phyloP scores from a whole-genome alignment of 495 filamentous ascomycete species.

The Xylaria bambusicola region DNA sequence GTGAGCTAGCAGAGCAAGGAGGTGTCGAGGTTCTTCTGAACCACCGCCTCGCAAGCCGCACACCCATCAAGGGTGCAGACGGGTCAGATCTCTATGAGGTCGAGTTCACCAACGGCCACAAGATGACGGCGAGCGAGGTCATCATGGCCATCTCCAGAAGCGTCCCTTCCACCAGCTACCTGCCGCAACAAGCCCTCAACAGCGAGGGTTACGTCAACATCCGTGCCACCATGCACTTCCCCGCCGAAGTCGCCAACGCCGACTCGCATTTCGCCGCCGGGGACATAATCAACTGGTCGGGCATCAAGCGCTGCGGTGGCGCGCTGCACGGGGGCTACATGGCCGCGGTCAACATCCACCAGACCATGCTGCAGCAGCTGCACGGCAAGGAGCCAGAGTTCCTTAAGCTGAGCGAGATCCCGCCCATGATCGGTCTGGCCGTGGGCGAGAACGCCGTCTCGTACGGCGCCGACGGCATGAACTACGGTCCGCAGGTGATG shows the following conservation, averaged over 20 bases:
- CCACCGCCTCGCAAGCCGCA: slow-evolving; percentile 45
- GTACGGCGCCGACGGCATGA: slow-evolving; percentile 56
- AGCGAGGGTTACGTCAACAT: slow-evolving; percentile 61
- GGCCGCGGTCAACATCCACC: slow-evolving; percentile 62
- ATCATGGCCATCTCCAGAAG: slow-evolving; percentile 61
- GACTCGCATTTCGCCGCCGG: slow-evolving; percentile 60
- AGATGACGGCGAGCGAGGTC: slow-evolving; percentile 56
- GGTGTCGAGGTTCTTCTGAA: slow-evolving; percentile 60
- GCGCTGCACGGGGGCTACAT: slow-evolving; percentile 68
- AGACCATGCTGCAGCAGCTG: slow-evolving; percentile 50
- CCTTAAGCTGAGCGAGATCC: slow-evolving; percentile 50
- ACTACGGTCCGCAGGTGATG: slow-evolving; percentile 59
- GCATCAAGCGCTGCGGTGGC: slow-evolving; percentile 69
- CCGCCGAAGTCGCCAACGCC: slow-evolving; percentile 49
- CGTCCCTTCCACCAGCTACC: slow-evolving; percentile 55
- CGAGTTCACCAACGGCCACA: slow-evolving; percentile 56
- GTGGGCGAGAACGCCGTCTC: slow-evolving; percentile 65
- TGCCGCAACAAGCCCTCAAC: slow-evolving; percentile 51
- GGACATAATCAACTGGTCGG: slow-evolving; percentile 60
- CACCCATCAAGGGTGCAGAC: slow-evolving; percentile 31
- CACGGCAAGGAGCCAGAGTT: slow-evolving; percentile 43
- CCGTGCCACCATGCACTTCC: slow-evolving; percentile 42
- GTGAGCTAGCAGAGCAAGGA: slow-evolving; percentile 51
- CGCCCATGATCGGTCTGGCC: slow-evolving; percentile 66
- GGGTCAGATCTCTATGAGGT: slow-evolving; percentile 42